A percentile compares a stretch with the other conserved stretches of the same genome.
These are phyloP conservation scores for Oryza longistaminata DNA, from an alignment of 176 grass and related monocot species.

Conservation along the genomic window DNA sequence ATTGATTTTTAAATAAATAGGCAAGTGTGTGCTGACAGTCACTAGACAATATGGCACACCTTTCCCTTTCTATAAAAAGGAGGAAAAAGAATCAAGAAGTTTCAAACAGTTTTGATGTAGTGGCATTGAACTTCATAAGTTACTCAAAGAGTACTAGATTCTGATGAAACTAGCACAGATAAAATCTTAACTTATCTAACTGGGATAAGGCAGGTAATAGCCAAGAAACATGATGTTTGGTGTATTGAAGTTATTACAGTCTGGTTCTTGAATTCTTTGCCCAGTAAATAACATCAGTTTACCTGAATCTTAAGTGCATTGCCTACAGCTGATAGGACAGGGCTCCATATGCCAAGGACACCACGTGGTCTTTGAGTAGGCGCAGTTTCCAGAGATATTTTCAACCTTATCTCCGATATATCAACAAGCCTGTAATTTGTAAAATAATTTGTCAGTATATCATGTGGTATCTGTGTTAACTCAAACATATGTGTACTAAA, in stretches of 20 bases:
- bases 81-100: not conserved
- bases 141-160: not conserved
- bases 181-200: not conserved
- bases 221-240: not conserved
- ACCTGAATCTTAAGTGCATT: slow-evolving; percentile 99
- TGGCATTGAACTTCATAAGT: not conserved
- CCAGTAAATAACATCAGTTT: slow-evolving; percentile 21
- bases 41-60: not conserved
- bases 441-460: slow-evolving; percentile 31
- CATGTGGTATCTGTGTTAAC: slow-evolving; percentile 14
- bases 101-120: not conserved
- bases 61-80: not conserved
- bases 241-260: slow-evolving; percentile 6
- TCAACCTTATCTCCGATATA: slow-evolving; percentile 92
- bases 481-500: slow-evolving; percentile 17
- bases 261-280: slow-evolving; percentile 11
- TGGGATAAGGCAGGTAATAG: not conserved
- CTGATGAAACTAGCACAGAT: slow-evolving; percentile 4
- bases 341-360: slow-evolving; percentile 95
- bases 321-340: slow-evolving; percentile 88
- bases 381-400: slow-evolving; percentile 95
- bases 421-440: slow-evolving; percentile 77
- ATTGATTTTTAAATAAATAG: not conserved
- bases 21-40: not conserved
- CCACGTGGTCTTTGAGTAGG: slow-evolving; percentile 89